Evolutionary conservation across 306 rosid species (phyloP).

Genomic region (Chamaecrista fasciculata): DNA sequence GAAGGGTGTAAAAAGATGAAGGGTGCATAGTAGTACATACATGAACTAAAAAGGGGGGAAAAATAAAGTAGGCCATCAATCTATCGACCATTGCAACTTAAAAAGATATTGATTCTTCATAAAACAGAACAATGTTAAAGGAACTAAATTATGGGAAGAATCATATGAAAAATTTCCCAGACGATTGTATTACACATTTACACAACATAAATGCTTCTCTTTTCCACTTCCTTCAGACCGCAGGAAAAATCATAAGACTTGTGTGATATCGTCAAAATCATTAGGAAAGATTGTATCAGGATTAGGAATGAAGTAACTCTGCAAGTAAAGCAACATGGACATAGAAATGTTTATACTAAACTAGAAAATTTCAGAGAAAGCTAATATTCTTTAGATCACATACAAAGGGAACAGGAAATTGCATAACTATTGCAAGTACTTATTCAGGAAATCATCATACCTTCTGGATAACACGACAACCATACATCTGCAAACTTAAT

Average conservation of each 20-base stretch:
- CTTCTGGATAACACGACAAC: conserved; percentile 85
- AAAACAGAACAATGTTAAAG: background rate
- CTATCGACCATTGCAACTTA: background rate
- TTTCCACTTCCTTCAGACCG: background rate
- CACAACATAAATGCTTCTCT: background rate
- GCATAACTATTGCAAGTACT: background rate
- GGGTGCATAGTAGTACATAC: background rate
- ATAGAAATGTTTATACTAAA: background rate
- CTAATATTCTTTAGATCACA: background rate
- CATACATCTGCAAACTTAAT: conserved; percentile 74
- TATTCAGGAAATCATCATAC: conserved; percentile 31
- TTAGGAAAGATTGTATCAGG: background rate
- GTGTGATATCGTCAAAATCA: background rate
- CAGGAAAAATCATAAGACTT: background rate
- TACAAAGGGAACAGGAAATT: background rate
- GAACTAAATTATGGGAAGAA: background rate
- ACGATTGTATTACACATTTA: background rate
- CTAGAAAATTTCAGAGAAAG: background rate
- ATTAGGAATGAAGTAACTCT: background rate
- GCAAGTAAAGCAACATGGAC: background rate
- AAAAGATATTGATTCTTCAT: background rate
- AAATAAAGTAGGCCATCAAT: background rate
- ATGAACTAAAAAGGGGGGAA: background rate
- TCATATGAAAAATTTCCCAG: background rate
- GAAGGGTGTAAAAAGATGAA: background rate